Evolutionary conservation across 352 stramenopile species (phyloP).

Genomic region (Halophytophthora batemanensis): DNA sequence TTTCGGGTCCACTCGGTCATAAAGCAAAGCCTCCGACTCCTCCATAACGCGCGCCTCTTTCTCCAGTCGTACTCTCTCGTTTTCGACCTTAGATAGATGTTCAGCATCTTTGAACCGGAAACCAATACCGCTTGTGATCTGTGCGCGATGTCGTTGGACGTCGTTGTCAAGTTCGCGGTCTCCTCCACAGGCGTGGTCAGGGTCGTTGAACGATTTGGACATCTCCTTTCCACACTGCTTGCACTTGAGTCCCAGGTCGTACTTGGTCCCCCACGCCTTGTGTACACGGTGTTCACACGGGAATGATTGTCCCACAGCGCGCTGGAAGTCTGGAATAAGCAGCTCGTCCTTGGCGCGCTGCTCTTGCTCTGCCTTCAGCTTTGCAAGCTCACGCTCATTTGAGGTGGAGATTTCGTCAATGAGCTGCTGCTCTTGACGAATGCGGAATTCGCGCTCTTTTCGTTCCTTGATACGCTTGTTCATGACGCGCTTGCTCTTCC

Average conservation of each 20-base stretch:
- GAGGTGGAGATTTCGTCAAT: constrained; percentile 31
- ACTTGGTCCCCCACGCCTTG: constrained; percentile 69
- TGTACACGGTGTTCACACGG: constrained; percentile 51
- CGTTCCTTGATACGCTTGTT: constrained; percentile 44
- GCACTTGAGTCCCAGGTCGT: constrained; percentile 49
- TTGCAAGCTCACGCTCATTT: constrained; percentile 30
- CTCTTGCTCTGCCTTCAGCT: constrained; percentile 30
- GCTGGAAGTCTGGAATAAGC: constrained; percentile 60
- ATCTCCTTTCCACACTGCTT: constrained; percentile 74
- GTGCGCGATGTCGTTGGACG: constrained; percentile 41
- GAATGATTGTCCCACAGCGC: constrained; percentile 35
- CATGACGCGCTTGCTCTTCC: constrained; percentile 48
- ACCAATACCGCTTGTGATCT: constrained; percentile 33
- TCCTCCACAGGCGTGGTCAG: constrained; percentile 38
- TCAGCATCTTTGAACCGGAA: constrained; percentile 33
- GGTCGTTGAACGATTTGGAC: constrained; percentile 51
- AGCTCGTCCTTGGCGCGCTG: constrained; percentile 29
- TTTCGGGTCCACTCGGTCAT: constrained; percentile 58
- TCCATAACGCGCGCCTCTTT: constrained; percentile 66
- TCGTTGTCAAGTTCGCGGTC: constrained; percentile 51
- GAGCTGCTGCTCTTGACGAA: constrained; percentile 48
- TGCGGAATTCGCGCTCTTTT: constrained; percentile 44
- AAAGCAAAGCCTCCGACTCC: constrained; percentile 45
- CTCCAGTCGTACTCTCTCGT: constrained; percentile 60
- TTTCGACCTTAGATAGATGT: constrained; percentile 50